These are phyloP conservation scores for Schwanniomyces etchellsii DNA, from an alignment of 1,139 yeast genomes.

Conservation along the genomic window DNA sequence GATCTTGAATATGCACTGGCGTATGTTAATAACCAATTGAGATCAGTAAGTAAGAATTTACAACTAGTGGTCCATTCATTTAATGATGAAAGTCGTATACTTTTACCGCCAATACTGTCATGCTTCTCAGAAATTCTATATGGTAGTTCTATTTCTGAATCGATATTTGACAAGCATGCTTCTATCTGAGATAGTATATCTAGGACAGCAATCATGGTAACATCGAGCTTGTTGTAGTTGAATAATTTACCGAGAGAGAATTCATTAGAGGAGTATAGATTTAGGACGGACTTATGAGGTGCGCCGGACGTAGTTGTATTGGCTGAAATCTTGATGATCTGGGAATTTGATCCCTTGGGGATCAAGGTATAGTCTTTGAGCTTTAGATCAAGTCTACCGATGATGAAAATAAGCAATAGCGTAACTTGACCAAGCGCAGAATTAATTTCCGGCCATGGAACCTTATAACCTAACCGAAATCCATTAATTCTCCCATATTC, in stretches of 20 bases:
- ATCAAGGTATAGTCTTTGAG: slow-evolving; percentile 58
- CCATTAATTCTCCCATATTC: slow-evolving; percentile 87
- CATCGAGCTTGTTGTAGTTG: slow-evolving; percentile 65
- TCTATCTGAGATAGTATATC: slow-evolving; percentile 60
- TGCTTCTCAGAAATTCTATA: slow-evolving; percentile 44
- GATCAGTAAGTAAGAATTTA: slow-evolving; percentile 68
- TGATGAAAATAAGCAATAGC: slow-evolving; percentile 60
- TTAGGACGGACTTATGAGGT: slow-evolving; percentile 25
- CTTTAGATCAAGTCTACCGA: slow-evolving; percentile 49
- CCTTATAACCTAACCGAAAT: slow-evolving; percentile 63
- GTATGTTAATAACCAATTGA: slow-evolving; percentile 50
- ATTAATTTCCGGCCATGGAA: slow-evolving; percentile 89
- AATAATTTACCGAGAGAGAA: slow-evolving; percentile 64
- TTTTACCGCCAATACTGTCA: slow-evolving; percentile 74
- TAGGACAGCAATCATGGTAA: slow-evolving; percentile 70
- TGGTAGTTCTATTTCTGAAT: slow-evolving; percentile 64
- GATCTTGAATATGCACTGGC: slow-evolving; percentile 25
- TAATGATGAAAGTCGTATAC: slow-evolving; percentile 67
- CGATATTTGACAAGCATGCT: slow-evolving; percentile 38
- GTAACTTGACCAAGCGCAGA: slow-evolving; percentile 89
- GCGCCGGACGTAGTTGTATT: slow-evolving; percentile 4
- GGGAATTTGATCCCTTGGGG: slow-evolving; percentile 84
- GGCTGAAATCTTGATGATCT: slow-evolving; percentile 50
- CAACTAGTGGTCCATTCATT: slow-evolving; percentile 91
- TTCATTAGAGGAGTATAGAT: slow-evolving; percentile 61